phyloP scores from a whole-genome alignment of 2,329 filamentous ascomycete genomes.

The Fusarium sp. region DNA sequence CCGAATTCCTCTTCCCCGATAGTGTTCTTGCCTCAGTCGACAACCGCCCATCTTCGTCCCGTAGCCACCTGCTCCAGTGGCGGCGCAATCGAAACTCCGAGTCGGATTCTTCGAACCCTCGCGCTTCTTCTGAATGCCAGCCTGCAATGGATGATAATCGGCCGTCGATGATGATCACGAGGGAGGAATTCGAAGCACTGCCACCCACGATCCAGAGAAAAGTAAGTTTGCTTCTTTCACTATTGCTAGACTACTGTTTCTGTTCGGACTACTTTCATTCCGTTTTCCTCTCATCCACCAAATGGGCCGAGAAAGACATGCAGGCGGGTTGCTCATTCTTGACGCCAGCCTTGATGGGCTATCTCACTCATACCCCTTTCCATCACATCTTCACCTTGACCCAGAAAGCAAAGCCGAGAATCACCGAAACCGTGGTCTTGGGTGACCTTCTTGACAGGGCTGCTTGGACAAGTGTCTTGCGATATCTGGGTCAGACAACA shows the following conservation, averaged over 20 bases:
- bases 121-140: slow-evolving; percentile 39
- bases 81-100: slow-evolving; percentile 34
- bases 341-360: slow-evolving; percentile 8
- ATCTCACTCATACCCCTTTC: not conserved
- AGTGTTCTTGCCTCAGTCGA: slow-evolving; percentile 26
- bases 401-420: slow-evolving; percentile 1
- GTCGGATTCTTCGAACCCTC: slow-evolving; percentile 35
- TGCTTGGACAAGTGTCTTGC: slow-evolving; percentile 32
- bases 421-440: slow-evolving; percentile 1
- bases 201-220: slow-evolving; percentile 68
- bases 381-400: not conserved
- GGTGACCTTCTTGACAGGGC: slow-evolving; percentile 4
- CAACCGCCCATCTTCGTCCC: slow-evolving; percentile 45
- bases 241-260: slow-evolving; percentile 14
- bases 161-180: slow-evolving; percentile 49
- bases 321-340: slow-evolving; percentile 6
- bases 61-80: slow-evolving; percentile 40
- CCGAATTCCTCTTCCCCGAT: slow-evolving; percentile 36
- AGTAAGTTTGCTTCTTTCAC: slow-evolving; percentile 56
- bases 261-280: slow-evolving; percentile 7
- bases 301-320: slow-evolving; percentile 11
- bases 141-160: slow-evolving; percentile 32
- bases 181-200: slow-evolving; percentile 61
- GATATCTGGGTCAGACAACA: slow-evolving; percentile 25
- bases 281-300: not conserved